A percentile compares a stretch with the other conserved stretches of the same genome.
These are phyloP conservation scores for Biscutella auriculata DNA, from an alignment of 441 rosid species.

Conservation along the genomic window DNA sequence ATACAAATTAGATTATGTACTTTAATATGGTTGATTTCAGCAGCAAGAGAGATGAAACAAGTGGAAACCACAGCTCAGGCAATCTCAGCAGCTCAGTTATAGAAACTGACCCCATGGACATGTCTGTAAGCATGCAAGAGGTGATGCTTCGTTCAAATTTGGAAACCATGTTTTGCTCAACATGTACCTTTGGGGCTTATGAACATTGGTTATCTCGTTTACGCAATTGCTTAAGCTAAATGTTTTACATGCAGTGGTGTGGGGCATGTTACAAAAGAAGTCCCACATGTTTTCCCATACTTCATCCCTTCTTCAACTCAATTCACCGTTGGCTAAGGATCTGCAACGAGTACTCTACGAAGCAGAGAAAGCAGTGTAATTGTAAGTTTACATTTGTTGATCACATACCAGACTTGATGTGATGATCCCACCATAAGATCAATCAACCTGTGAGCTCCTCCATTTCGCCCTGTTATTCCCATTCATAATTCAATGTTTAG, in stretches of 20 bases:
- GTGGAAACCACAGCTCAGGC: constrained; percentile 30
- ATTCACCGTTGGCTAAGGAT: constrained; percentile 63
- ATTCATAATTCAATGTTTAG: not conserved
- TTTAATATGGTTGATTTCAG: no score
- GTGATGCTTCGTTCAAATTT: constrained; percentile 90
- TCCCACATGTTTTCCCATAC: constrained; percentile 71
- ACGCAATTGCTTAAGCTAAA: not conserved
- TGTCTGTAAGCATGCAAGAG: constrained; percentile 96
- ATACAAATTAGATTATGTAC: no score
- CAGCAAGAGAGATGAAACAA: constrained; percentile 33
- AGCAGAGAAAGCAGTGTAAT: constrained; percentile 75
- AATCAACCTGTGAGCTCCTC: constrained; percentile 62
- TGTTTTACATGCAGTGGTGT: constrained; percentile 46
- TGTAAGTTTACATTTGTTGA: constrained; percentile 6
- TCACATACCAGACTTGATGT: not conserved
- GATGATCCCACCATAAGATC: constrained; percentile 1
- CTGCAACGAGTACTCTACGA: constrained; percentile 75
- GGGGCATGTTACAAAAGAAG: constrained; percentile 70
- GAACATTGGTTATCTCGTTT: not conserved
- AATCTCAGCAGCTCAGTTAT: constrained; percentile 27
- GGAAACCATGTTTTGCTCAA: constrained; percentile 64
- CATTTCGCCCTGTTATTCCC: constrained; percentile 64
- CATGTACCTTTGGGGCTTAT: not conserved
- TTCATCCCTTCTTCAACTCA: constrained; percentile 55
- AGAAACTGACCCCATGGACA: constrained; percentile 79